phyloP scores from a whole-genome alignment of 257 asterid genomes.

The Solanum neorickii region DNA sequence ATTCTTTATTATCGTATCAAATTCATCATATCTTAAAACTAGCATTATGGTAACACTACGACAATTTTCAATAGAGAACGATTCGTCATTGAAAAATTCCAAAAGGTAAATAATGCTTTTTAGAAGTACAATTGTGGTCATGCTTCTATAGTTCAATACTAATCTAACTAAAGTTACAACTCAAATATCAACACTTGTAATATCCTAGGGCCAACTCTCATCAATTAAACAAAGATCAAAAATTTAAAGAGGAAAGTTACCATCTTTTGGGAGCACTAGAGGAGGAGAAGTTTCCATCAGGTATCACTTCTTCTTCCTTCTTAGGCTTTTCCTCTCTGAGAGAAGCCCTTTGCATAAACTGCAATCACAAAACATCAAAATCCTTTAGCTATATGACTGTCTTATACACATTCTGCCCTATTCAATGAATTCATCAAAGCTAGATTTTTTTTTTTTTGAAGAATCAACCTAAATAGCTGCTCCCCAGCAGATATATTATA shows the following conservation, averaged over 20 bases:
- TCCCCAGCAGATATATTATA: background rate
- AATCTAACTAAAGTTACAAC: background rate
- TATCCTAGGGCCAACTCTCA: background rate
- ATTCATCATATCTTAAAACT: background rate
- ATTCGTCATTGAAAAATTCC: background rate
- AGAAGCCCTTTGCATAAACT: slow-evolving; percentile 92
- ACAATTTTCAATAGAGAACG: background rate
- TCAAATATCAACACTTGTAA: background rate
- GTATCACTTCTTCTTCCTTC: slow-evolving; percentile 22
- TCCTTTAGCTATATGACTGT: background rate
- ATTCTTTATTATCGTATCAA: background rate
- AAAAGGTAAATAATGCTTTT: background rate
- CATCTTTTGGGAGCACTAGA: slow-evolving; percentile 44
- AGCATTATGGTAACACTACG: background rate
- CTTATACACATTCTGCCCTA: background rate
- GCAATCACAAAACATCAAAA: slow-evolving; percentile 1
- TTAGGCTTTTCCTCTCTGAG: slow-evolving; percentile 51
- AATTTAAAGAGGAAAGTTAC: slow-evolving; percentile 17
- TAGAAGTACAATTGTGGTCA: background rate
- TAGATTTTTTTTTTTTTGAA: background rate
- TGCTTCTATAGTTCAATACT: background rate
- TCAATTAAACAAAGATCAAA: background rate
- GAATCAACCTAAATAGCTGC: background rate
- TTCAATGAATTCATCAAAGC: background rate
- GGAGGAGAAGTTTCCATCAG: slow-evolving; percentile 47